phyloP scores from a whole-genome alignment of 306 rosid genomes.

The Oxytropis ochrocephala region DNA sequence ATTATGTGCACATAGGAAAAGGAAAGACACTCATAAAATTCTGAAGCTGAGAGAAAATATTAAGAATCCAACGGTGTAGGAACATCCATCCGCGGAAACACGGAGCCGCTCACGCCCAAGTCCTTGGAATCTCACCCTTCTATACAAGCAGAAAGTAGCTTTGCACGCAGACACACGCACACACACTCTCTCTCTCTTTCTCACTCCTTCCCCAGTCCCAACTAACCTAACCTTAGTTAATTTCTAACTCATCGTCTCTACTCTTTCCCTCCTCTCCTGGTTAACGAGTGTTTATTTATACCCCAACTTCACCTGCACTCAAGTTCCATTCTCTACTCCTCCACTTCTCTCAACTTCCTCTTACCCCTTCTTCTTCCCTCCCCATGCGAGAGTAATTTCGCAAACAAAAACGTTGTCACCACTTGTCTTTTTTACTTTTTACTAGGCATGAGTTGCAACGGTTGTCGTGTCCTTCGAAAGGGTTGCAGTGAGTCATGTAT shows the following conservation, averaged over 20 bases:
- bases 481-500: slow-evolving; percentile 95
- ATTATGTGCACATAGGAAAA: slow-evolving; percentile 3
- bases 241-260: neutral
- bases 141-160: slow-evolving; percentile 19
- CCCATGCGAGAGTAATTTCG: slow-evolving; percentile 25
- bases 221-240: slow-evolving; percentile 44
- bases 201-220: neutral
- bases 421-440: neutral
- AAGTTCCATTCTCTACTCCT: slow-evolving; percentile 19
- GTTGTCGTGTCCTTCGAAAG: slow-evolving; percentile 94
- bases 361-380: neutral
- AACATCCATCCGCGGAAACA: slow-evolving; percentile 94
- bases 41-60: neutral
- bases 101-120: slow-evolving; percentile 97
- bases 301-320: slow-evolving; percentile 12
- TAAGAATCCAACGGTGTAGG: slow-evolving; percentile 88
- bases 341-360: neutral
- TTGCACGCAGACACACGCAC: neutral
- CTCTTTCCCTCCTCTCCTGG: neutral
- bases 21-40: slow-evolving; percentile 24
- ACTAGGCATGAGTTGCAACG: slow-evolving; percentile 87
- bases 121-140: slow-evolving; percentile 75
- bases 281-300: slow-evolving; percentile 29
- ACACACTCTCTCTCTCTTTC: neutral
- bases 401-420: neutral